These are phyloP conservation scores for Calonectria honghensis DNA, from an alignment of 2,329 filamentous ascomycete species.

Conservation along the genomic window DNA sequence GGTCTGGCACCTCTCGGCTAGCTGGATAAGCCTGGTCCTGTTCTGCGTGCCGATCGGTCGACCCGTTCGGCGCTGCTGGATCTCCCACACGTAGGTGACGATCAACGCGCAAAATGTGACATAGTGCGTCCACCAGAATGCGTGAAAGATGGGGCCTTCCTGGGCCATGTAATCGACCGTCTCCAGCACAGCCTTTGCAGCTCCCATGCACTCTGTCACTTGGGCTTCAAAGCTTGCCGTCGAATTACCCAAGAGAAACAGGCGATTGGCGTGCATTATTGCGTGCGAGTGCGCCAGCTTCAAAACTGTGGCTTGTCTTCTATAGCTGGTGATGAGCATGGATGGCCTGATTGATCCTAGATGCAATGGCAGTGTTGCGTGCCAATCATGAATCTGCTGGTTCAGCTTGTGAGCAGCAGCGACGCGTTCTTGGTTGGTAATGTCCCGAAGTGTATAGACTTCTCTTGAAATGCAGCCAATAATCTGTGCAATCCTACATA, in stretches of 20 bases:
- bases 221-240: constrained; percentile 38
- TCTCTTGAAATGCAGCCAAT: constrained; percentile 63
- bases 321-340: constrained; percentile 67
- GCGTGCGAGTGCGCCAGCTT: constrained; percentile 74
- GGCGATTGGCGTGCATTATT: constrained; percentile 73
- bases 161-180: constrained; percentile 65
- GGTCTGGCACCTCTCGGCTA: constrained; percentile 52
- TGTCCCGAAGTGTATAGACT: constrained; percentile 63
- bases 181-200: constrained; percentile 60
- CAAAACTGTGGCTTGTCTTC: constrained; percentile 70
- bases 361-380: constrained; percentile 63
- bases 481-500: constrained; percentile 60
- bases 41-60: constrained; percentile 40
- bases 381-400: constrained; percentile 63
- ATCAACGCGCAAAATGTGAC: constrained; percentile 73
- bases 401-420: constrained; percentile 62
- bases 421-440: constrained; percentile 60
- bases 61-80: constrained; percentile 51
- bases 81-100: constrained; percentile 72
- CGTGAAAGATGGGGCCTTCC: constrained; percentile 64
- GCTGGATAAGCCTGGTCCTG: constrained; percentile 44
- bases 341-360: constrained; percentile 66
- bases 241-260: constrained; percentile 67
- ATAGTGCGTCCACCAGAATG: constrained; percentile 74
- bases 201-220: constrained; percentile 65